phyloP scores from a whole-genome alignment of 352 stramenopile species.

The Peronospora belbahrii region DNA sequence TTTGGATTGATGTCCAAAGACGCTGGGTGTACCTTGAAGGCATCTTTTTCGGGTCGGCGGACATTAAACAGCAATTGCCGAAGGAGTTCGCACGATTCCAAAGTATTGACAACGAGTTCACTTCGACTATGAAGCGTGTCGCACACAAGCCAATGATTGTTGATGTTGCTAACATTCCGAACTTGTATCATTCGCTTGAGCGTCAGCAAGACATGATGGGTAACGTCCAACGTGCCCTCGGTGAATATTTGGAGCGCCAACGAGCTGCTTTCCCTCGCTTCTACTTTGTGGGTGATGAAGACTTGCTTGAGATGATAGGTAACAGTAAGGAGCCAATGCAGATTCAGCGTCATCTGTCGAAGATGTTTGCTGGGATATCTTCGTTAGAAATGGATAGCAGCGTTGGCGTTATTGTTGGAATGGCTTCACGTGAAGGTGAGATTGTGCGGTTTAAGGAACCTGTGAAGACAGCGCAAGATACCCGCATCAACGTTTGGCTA shows the following conservation, averaged over 20 bases:
- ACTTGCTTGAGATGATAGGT: conserved; percentile 99
- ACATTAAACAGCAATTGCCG: conserved; percentile 99
- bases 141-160: conserved; percentile 95
- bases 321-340: conserved; percentile 98
- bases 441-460: conserved; percentile 90
- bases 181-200: conserved; percentile 89
- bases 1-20: conserved; percentile 99
- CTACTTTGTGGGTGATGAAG: conserved; percentile 99
- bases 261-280: conserved; percentile 96
- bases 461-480: conserved; percentile 88
- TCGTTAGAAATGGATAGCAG: conserved; percentile 81
- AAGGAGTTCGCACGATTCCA: conserved; percentile 98
- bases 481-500: conserved; percentile 93
- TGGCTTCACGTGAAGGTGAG: conserved; percentile 99
- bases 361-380: conserved; percentile 99
- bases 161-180: conserved; percentile 87
- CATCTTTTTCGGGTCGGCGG: conserved; percentile 97
- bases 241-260: conserved; percentile 99
- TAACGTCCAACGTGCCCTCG: conserved; percentile 99
- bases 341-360: conserved; percentile 94
- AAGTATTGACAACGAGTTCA: conserved; percentile 98
- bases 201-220: conserved; percentile 95
- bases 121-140: conserved; percentile 96
- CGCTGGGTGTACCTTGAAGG: conserved; percentile 99
- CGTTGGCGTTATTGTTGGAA: conserved; percentile 77